These are phyloP conservation scores for Fraxinus cuspidata DNA, from an alignment of 257 asterid species.

Conservation along the genomic window DNA sequence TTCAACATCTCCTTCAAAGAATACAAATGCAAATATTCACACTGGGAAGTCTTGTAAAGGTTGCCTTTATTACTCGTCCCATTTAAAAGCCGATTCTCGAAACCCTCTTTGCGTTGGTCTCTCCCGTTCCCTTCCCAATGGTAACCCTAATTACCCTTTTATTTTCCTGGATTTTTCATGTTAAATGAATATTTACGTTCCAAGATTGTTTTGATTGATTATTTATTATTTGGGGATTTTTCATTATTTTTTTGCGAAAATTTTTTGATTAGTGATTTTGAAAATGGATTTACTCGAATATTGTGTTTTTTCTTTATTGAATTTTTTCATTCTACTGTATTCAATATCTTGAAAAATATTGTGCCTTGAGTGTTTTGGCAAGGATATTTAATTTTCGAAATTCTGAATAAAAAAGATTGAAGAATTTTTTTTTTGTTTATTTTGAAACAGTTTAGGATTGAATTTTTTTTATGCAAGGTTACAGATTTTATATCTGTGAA, in stretches of 20 bases:
- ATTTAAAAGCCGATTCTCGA: constrained; percentile 59
- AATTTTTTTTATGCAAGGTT: not conserved
- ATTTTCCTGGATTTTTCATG: not conserved
- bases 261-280: not conserved
- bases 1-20: constrained; percentile 25
- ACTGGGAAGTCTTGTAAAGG: constrained; percentile 85
- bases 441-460: not conserved
- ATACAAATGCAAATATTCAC: constrained; percentile 24
- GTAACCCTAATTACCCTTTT: constrained; percentile 42
- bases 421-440: not conserved
- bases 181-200: not conserved
- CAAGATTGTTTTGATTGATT: not conserved
- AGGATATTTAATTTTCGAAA: not conserved
- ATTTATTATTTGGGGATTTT: not conserved
- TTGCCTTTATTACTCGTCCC: constrained; percentile 73
- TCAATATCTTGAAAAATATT: not conserved
- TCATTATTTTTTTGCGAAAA: not conserved
- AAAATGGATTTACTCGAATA: not conserved
- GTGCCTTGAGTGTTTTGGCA: not conserved
- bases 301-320: not conserved
- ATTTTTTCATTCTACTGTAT: not conserved
- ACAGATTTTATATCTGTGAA: not conserved
- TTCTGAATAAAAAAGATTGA: not conserved
- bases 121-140: constrained; percentile 72
- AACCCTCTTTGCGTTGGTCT: constrained; percentile 87